Evolutionary conservation across 805 yeast genomes (phyloP), one percentile per base, ranked within the genome.

Genomic region (Kodamaea laetipori): DNA sequence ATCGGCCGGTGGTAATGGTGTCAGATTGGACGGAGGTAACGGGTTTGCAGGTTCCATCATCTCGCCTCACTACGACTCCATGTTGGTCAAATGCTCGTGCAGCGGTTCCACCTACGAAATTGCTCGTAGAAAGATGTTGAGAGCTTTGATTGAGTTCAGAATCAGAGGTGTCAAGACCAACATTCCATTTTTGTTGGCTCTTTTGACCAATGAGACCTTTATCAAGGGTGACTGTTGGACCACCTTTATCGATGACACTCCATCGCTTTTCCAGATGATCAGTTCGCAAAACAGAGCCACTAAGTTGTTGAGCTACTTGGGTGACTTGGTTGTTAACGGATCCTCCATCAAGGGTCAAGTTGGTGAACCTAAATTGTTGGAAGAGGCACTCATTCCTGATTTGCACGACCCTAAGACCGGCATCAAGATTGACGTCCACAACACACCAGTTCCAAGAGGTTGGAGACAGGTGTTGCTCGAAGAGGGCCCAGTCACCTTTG

Each of bases 1-100:
- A 67, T 90, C 97, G 36, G 88, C 98, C 16, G 99, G 99, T 71
- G 99, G 99, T 76, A 94, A 94, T 63, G 99, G 99, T 67, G 97
- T 94, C 37, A 84, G 99, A 74, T 78, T 94, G 56, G 99, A 92
- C 61, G 99, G 99, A 73, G 98, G 98, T 71, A 92, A 92, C 64
- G 97, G 97, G 3, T 92, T 89, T 66, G 95, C 96, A 9, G 99
- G 99, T 52, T 86, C 97, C 16, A 82, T 94, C 53, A 94, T 92
- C 55, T 84, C 96, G 25, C 99, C 99, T 32, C 96, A 89, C 70
- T 92, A 92, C 71, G 99, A 92, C 71, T 90, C 97, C 27, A 86
- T 92, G 97, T 80, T 92, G 78, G 99, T 92, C 53, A 92, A 92
- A 71, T 92, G 99, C 68, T 81, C 96, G 26, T 89, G 97, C 62